Evolutionary conservation across 805 yeast genomes (phyloP).

Genomic region (Barnettozyma populi): DNA sequence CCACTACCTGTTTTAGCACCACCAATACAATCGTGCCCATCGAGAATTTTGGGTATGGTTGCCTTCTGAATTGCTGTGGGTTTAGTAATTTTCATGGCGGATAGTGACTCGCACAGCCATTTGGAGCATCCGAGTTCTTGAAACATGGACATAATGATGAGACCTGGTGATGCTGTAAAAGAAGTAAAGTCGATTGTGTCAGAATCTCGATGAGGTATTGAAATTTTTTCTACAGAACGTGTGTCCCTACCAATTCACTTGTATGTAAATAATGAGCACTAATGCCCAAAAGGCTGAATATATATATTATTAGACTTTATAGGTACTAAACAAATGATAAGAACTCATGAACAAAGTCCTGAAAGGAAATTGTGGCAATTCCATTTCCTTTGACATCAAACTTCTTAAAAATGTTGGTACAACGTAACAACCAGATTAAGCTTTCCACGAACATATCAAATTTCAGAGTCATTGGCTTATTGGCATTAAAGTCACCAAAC

Average conservation of each 20-base stretch:
- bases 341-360: constrained; percentile 56
- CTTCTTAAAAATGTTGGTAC: constrained; percentile 74
- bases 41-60: constrained; percentile 81
- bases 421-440: constrained; percentile 66
- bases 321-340: constrained; percentile 30
- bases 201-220: neutral
- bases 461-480: constrained; percentile 40
- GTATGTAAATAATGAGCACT: no score
- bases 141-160: constrained; percentile 32
- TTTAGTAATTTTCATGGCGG: constrained; percentile 70
- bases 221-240: neutral
- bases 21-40: constrained; percentile 87
- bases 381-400: constrained; percentile 75
- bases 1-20: constrained; percentile 99
- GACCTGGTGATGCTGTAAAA: neutral
- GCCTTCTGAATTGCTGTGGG: constrained; percentile 88
- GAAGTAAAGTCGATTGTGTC: neutral
- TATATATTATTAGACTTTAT: neutral
- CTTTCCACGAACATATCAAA: constrained; percentile 82
- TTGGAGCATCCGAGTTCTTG: constrained; percentile 67
- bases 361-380: constrained; percentile 58
- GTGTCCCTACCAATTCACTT: neutral
- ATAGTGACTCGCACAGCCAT: constrained; percentile 81
- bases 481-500: constrained; percentile 38
- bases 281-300: neutral